Base-by-base conservation (phyloP, 257 asterid genomes). In the Penstemon davidsonii region DNA sequence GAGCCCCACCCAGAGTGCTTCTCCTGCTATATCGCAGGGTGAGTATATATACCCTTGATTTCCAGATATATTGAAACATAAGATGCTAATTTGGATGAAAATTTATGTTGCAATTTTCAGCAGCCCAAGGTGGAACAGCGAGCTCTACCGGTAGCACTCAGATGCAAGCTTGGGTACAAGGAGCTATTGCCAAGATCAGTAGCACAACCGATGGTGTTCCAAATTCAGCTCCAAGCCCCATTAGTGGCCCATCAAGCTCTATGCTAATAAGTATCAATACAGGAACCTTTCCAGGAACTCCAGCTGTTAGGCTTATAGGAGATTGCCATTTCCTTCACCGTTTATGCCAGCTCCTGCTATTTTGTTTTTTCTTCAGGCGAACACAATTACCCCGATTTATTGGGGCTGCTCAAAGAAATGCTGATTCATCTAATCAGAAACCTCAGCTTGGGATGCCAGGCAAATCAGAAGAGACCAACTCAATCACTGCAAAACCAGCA, bases 221-320 rank as follows among this genome's bases (percentile, higher is more conserved):
- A 7, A 88, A 54, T 83, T 70, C 99, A 63, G 87, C 95, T 75
- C 95, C 97, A 62, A 88, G 74, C 78, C 89, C 97, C 66, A 84
- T 91, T 50, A 91, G 81, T 65, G 97, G 99, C 59, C 96, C 92
- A 68, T 70, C 97, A 44, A 76, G 95, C 55, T 88, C 87, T 64
- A 91, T 88, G 93, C 99, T 97, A 5, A 94, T 94, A 73, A 94
- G 97, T 79, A 87, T 94, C 68, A 94, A 94, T 67, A 91, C 99
- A 19, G 99, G 99, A 80, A 94, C 99, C 57, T 94, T 94, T 78
- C 99, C 99, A 2, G 99, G 99, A 79, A 94, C 97, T 62, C 99
- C 99, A 47, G 97, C 99, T 72, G 99, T 94, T 71, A 82, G 99
- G 79, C 96, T 94, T 65, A 91, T 94, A 58, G 99, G 99, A 71